Evolutionary conservation across 2,329 filamentous ascomycete genomes (phyloP), one percentile per base, ranked within the genome.

Genomic region (Pyrenophora seminiperda): DNA sequence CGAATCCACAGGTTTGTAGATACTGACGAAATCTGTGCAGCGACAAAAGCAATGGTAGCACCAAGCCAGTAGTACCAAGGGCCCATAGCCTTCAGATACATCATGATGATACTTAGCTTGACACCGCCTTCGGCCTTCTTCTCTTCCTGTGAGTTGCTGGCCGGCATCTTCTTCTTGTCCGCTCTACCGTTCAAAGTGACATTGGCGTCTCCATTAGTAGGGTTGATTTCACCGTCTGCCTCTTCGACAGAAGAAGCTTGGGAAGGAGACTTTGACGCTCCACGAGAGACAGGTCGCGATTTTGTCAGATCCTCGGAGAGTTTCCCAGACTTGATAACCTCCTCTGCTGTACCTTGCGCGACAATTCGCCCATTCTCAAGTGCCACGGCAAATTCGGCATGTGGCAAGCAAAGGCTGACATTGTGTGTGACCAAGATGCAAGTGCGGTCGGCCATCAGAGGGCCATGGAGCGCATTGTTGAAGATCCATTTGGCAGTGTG

Each of bases 401-500:
- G 81, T 4, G 92, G 91, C 6, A 91, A 85, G 61, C 91, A 94
- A 14, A 99, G 82, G n/a, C 89, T 83, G 20, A 94, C 84, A 66
- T 97, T 99, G 77, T 99, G 94, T 0, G 94, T 97, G 29, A 99
- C 93, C 34, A 99, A 81, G 45, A 99, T 90, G 72, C 94, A 97
- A 20, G 94, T 97, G 33, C 94, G 86, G 66, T 86, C 81, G 50
- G 82, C 77, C 94, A 99, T 97, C 42, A 99, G 76, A 5, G 90
- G 89, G 2, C 94, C 94, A 62, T 87, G 87, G 57, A 99, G 87
- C 52, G 92, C 96, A 73, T 96, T 89, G 69, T 88, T 89, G 75
- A 97, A 97, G 60, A 99, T 97, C 87, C 95, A 97, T 72, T 97
- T 95, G 2, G 92, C 92, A 0, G 94, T 97, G 65, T 99, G 94